A percentile compares a stretch with the other conserved stretches of the same genome.
These are phyloP conservation scores for Malassezia dermatis DNA, from an alignment of 1,284 basidiomycete species.

Conservation along the genomic window DNA sequence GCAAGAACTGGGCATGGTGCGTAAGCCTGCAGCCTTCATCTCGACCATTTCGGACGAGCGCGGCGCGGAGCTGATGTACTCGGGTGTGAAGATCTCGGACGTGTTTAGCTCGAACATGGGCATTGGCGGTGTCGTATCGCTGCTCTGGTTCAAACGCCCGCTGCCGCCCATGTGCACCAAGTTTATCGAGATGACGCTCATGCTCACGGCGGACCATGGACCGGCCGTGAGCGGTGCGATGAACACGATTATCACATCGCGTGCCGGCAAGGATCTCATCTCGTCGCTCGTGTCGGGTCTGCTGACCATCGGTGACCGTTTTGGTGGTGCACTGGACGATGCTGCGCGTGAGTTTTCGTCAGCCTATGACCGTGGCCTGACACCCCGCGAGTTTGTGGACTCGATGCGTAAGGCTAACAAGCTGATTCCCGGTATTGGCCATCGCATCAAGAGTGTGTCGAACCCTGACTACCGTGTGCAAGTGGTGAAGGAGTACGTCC, in stretches of 20 bases:
- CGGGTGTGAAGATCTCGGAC: slow-evolving; percentile 96
- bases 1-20: slow-evolving; percentile 86
- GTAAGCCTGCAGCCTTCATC: slow-evolving; percentile 98
- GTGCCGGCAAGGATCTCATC: slow-evolving; percentile 96
- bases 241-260: slow-evolving; percentile 98
- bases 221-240: slow-evolving; percentile 66
- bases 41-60: slow-evolving; percentile 99
- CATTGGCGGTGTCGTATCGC: slow-evolving; percentile 86
- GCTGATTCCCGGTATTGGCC: slow-evolving; percentile 95
- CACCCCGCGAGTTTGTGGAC: slow-evolving; percentile 95
- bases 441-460: slow-evolving; percentile 86
- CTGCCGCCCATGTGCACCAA: slow-evolving; percentile 47
- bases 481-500: slow-evolving; percentile 93
- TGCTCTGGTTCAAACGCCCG: slow-evolving; percentile 96
- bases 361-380: slow-evolving; percentile 79
- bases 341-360: slow-evolving; percentile 77
- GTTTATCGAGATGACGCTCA: slow-evolving; percentile 96
- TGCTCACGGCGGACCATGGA: slow-evolving; percentile 94
- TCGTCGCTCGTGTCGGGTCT: slow-evolving; percentile 92
- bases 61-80: slow-evolving; percentile 94
- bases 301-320: slow-evolving; percentile 92
- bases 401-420: slow-evolving; percentile 89
- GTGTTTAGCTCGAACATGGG: slow-evolving; percentile 60
- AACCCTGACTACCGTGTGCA: slow-evolving; percentile 62
- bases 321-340: slow-evolving; percentile 98